Conservation (phyloP, 177 flowering plant species). For the Vitis hybrid region DNA sequence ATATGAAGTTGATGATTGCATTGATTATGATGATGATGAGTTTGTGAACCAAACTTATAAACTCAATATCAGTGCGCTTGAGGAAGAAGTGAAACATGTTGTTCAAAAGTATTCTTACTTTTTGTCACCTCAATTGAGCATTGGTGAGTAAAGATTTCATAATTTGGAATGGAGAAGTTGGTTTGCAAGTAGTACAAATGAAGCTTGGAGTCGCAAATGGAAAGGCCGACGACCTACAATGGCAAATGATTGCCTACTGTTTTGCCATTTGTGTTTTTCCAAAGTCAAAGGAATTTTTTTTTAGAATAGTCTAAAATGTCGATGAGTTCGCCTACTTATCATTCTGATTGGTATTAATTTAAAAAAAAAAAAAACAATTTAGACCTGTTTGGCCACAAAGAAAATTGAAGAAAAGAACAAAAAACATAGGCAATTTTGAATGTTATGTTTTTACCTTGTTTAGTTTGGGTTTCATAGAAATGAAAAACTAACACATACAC, state of each 20-base stretch:
- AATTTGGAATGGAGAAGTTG: slow-evolving; percentile 24
- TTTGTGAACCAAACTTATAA: slow-evolving; percentile 16
- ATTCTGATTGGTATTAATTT: too few species aligned
- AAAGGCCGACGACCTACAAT: too few species aligned
- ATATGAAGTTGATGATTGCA: slow-evolving; percentile 17
- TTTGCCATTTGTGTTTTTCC: slow-evolving; percentile 81
- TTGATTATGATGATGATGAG: slow-evolving; percentile 18
- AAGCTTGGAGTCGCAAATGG: not conserved
- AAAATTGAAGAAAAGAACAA: too few species aligned
- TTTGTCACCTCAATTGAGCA: too few species aligned
- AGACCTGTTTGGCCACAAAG: too few species aligned
- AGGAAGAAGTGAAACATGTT: too few species aligned
- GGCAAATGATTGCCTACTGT: slow-evolving; percentile 66
- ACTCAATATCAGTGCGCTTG: slow-evolving; percentile 46
- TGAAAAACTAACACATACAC: not conserved
- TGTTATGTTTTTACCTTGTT: too few species aligned
- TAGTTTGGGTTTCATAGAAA: too few species aligned
- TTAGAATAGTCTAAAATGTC: slow-evolving; percentile 43
- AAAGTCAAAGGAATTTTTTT: slow-evolving; percentile 60
- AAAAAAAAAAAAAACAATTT: too few species aligned
- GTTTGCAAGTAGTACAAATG: slow-evolving; percentile 74
- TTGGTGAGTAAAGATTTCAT: slow-evolving; percentile 13
- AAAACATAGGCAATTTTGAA: too few species aligned
- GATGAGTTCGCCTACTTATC: slow-evolving; percentile 14
- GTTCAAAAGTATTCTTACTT: too few species aligned